phyloP scores from a whole-genome alignment of 257 asterid genomes.

The Solanum stenotomum region DNA sequence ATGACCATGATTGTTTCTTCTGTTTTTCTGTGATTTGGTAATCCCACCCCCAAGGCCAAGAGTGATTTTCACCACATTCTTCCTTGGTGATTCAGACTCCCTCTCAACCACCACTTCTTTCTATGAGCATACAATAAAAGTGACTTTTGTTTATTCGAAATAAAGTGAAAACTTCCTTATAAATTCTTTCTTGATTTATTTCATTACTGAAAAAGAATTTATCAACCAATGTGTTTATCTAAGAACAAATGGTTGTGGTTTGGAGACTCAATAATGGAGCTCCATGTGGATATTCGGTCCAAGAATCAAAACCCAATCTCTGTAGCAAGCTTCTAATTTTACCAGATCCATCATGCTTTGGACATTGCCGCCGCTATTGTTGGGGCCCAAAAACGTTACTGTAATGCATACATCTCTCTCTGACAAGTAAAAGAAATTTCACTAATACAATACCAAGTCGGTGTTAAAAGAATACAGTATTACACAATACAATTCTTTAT shows the following conservation, averaged over 20 bases:
- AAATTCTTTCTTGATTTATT: neutral
- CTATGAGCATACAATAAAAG: neutral
- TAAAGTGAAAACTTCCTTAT: neutral
- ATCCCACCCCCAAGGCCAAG: neutral
- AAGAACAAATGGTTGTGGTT: neutral
- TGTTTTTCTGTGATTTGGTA: neutral
- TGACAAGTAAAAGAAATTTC: neutral
- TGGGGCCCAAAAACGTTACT: neutral
- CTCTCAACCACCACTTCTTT: neutral
- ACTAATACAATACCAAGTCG: neutral
- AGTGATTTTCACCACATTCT: neutral
- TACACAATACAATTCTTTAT: neutral
- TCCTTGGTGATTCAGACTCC: neutral
- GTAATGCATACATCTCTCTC: neutral
- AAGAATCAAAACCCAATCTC: neutral
- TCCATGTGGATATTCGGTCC: neutral
- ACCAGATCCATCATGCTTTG: neutral
- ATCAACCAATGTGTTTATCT: neutral
- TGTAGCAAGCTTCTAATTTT: neutral
- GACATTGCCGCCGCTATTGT: neutral
- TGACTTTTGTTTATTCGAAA: neutral
- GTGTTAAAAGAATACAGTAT: neutral
- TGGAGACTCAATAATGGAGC: neutral
- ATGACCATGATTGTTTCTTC: neutral
- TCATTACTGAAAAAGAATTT: neutral